Conservation (phyloP, 176 grass and related monocot species). For the Juncus effusus region DNA sequence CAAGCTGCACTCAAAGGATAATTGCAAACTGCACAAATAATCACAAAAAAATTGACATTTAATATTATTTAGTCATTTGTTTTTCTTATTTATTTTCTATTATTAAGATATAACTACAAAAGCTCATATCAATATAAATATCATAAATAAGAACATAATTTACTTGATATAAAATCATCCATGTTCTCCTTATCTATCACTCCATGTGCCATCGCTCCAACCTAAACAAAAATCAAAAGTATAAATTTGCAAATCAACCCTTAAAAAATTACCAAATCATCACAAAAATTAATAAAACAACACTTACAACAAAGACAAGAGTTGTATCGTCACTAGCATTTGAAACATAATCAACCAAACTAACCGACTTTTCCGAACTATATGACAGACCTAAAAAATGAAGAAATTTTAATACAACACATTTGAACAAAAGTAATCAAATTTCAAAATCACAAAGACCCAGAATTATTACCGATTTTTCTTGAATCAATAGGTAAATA, state of each 20-base stretch:
- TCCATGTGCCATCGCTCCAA: conserved; percentile 95
- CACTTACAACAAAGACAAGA: conserved; percentile 85
- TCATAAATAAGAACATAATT: conserved; percentile 5
- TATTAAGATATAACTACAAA: not conserved
- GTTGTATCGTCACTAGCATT: conserved; percentile 53
- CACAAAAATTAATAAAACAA: conserved; percentile 2
- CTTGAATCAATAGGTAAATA: conserved; percentile 68
- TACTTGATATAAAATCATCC: conserved; percentile 96
- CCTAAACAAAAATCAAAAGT: conserved; percentile 44
- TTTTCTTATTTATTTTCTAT: not conserved
- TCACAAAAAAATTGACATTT: not conserved
- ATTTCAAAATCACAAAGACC: not conserved
- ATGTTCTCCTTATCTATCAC: conserved; percentile 72
- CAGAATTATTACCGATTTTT: conserved; percentile 62
- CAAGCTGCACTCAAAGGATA: conserved; percentile 93
- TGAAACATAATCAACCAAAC: conserved; percentile 86
- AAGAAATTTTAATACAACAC: conserved; percentile 9
- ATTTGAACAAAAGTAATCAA: not conserved
- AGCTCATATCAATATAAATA: not conserved
- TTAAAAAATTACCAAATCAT: conserved; percentile 3
- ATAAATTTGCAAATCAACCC: conserved; percentile 10
- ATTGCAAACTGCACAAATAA: conserved; percentile 65
- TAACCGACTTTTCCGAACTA: conserved; percentile 77
- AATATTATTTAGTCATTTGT: not conserved
- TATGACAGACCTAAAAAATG: conserved; percentile 70